Percentiles rank a stretch among this genome's conserved stretches.
Evolutionary conservation across 192 early-diverging fungal species (phyloP).

Genomic region (Coemansia sp.): DNA sequence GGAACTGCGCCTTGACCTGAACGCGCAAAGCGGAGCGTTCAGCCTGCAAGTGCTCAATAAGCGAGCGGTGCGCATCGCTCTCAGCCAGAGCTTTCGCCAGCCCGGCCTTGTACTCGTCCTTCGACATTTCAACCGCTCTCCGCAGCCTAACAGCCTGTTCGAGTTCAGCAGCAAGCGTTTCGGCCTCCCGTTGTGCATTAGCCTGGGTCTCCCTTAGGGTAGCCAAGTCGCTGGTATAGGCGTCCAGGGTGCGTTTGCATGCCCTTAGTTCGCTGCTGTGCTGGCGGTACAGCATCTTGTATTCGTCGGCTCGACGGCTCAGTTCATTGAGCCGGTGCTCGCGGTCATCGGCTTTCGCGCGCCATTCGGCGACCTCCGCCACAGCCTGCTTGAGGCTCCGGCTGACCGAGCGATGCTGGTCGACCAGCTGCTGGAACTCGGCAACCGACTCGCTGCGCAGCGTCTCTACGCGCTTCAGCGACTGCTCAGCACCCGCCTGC

Average conservation of each 20-base stretch:
- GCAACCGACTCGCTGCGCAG: neutral
- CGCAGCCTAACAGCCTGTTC: constrained; percentile 21
- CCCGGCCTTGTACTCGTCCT: constrained; percentile 49
- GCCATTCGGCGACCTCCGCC: constrained; percentile 27
- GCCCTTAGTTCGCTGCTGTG: constrained; percentile 17
- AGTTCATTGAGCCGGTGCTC: constrained; percentile 24
- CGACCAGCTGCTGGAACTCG: constrained; percentile 19
- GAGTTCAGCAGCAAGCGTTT: constrained; percentile 18
- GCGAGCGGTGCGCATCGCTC: constrained; percentile 22
- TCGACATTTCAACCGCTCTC: constrained; percentile 41
- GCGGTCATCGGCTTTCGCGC: constrained; percentile 29
- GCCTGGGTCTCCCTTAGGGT: constrained; percentile 19
- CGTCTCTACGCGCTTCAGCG: constrained; percentile 3
- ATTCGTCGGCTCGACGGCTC: constrained; percentile 19
- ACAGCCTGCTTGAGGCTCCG: constrained; percentile 35
- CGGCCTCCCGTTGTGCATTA: constrained; percentile 11
- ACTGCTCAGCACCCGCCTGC: neutral
- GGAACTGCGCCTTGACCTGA: constrained; percentile 48
- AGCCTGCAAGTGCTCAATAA: constrained; percentile 33
- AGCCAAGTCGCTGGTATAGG: constrained; percentile 15
- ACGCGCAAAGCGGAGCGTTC: constrained; percentile 38
- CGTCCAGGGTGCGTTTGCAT: constrained; percentile 22
- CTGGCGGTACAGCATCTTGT: constrained; percentile 27
- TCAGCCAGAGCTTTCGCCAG: constrained; percentile 33
- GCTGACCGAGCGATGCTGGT: constrained; percentile 36